Percentiles rank a stretch among this genome's conserved stretches.
phyloP scores from a whole-genome alignment of 176 grass and related monocot species.

The Panicum miliaceum region DNA sequence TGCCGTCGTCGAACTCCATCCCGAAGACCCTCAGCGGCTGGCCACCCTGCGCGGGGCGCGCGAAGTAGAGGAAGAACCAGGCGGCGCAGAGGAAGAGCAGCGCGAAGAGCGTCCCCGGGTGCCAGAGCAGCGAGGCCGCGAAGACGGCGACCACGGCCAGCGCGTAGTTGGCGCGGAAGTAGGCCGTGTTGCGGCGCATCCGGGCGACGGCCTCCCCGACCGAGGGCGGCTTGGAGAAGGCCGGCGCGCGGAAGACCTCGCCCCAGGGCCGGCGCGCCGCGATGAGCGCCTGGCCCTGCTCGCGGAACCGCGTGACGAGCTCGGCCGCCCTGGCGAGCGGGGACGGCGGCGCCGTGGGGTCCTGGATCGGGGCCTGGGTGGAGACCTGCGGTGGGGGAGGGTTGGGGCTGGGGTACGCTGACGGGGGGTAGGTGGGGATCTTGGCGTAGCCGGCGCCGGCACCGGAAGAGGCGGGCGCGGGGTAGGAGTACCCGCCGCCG shows the following conservation, averaged over 20 bases:
- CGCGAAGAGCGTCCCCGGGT: conserved; percentile 71
- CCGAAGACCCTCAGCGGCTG: conserved; percentile 71
- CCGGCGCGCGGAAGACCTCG: conserved; percentile 64
- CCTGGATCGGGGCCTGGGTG: conserved; percentile 13
- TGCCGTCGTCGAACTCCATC: conserved; percentile 77
- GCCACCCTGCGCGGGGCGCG: conserved; percentile 32
- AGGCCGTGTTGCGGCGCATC: conserved; percentile 73
- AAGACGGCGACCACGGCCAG: conserved; percentile 52
- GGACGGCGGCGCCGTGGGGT: conserved; percentile 47
- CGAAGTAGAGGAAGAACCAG: conserved; percentile 97
- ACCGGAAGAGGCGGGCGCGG: conserved; percentile 28
- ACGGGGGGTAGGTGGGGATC: conserved; percentile 48
- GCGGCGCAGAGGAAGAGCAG: conserved; percentile 64
- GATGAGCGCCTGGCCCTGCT: conserved; percentile 75
- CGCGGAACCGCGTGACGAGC: conserved; percentile 65
- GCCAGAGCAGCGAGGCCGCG: conserved; percentile 72
- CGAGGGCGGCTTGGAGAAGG: conserved; percentile 69
- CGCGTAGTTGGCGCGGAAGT: conserved; percentile 95
- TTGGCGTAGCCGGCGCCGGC: conserved; percentile 43
- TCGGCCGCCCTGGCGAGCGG: conserved; percentile 55
- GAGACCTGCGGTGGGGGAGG: neutral
- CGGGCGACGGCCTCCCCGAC: conserved; percentile 57
- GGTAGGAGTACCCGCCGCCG: conserved; percentile 44
- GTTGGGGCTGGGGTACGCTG: conserved; percentile 50
- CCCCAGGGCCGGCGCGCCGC: conserved; percentile 77